Evolutionary conservation across 176 grass and related monocot genomes (phyloP), one percentile per base, ranked within the genome.

Genomic region (Cocos nucifera): DNA sequence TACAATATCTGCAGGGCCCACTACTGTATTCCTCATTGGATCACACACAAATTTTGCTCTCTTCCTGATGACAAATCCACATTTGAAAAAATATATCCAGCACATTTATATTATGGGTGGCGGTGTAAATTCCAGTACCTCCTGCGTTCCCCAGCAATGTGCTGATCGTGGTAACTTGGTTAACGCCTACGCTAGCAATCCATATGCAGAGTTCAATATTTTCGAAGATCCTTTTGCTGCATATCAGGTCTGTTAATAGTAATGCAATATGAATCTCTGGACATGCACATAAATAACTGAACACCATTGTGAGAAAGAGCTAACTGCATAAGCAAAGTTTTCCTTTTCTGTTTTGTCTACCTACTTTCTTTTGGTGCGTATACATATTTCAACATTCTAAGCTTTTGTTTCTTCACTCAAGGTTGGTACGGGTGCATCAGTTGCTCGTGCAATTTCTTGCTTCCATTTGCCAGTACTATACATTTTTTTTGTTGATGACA

Each of bases 81-180:
- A 82, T 22, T 49, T 96, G 22, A 96, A 84, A 75, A 71, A 17
- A 58, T 90, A 90, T 24, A 82, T 96, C 25, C 75, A 96, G 57
- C 91, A 85, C 59, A 96, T 96, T 76, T 96, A 87, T 66, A 73
- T 90, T 54, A 96, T 96, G 91, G 91, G 91, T 19, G 91, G 91
- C 15, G 80, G 86, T 2, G 78, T 96, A 50, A 80, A 85, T 66
- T 17, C 57, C 53, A 64, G 53, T 32, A 61, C 75, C 39, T 67
- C 74, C 70, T 90, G 86, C 73, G 52, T 19, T 14, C 80, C 74
- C 3, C 61, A 50, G 21, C 83, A 96, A 62, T 96, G 86, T 22
- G 86, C 80, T 53, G 75, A 87, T 66, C 78, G 69, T 67, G 91
- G 91, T 29, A 96, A 90, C 82, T 10, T 96, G 23, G 90, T 90